These are phyloP conservation scores for Suillus spraguei DNA, from an alignment of 768 basidiomycete species.

Conservation along the genomic window DNA sequence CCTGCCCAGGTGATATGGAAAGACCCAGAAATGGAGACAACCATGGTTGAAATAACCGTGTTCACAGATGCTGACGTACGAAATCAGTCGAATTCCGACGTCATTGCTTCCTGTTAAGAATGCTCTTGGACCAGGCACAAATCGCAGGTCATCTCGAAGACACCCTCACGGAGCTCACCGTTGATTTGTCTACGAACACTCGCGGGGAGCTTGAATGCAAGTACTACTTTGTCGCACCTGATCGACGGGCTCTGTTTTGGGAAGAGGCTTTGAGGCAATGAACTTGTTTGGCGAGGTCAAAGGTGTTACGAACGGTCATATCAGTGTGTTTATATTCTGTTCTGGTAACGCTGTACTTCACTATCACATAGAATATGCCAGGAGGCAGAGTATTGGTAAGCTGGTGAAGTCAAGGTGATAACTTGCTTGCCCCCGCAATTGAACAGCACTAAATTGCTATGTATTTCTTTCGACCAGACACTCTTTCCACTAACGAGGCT, in stretches of 20 bases:
- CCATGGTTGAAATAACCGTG: conserved; percentile 2
- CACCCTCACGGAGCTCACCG: conserved; percentile 4
- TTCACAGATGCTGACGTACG: conserved; percentile 3
- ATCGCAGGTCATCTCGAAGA: neutral
- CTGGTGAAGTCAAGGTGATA: neutral
- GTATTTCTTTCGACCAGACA: neutral
- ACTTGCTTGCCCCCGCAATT: neutral
- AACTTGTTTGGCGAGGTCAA: neutral
- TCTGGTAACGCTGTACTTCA: neutral
- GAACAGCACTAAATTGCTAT: neutral
- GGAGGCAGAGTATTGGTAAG: conserved; percentile 5
- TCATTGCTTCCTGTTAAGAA: conserved; percentile 1
- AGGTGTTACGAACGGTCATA: conserved; percentile 1
- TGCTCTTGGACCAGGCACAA: conserved; percentile 2
- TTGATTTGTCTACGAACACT: neutral
- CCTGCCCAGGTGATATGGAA: conserved; percentile 1
- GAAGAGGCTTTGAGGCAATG: conserved; percentile 1
- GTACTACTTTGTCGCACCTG: conserved; percentile 8
- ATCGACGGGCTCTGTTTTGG: conserved; percentile 1
- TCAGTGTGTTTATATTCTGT: neutral
- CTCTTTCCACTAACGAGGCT: neutral
- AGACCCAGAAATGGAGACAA: conserved; percentile 8
- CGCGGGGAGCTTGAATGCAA: neutral
- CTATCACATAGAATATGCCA: conserved; percentile 3
- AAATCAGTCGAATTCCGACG: neutral